These are phyloP conservation scores for Zymoseptoria tritici DNA, from an alignment of 2,329 filamentous ascomycete genomes.

Conservation along the genomic window DNA sequence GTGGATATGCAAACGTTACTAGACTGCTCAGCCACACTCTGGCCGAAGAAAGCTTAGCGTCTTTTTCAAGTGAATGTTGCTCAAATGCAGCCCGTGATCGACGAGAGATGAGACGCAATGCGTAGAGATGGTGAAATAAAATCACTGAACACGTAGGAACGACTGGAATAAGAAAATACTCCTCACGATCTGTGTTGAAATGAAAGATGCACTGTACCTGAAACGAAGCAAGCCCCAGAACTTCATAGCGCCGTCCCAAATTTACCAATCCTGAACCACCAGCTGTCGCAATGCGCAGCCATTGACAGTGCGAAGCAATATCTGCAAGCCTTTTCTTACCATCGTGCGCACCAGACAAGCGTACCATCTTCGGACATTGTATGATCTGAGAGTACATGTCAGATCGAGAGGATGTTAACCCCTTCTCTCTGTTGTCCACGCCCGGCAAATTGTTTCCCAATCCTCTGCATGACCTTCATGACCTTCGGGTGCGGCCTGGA, in stretches of 20 bases:
- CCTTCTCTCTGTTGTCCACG: background rate
- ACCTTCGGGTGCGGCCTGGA: background rate
- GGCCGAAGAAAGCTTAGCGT: background rate
- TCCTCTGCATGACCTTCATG: background rate
- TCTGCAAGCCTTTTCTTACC: background rate
- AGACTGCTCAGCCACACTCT: background rate
- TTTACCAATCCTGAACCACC: background rate
- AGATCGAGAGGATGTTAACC: background rate
- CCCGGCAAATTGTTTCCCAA: background rate
- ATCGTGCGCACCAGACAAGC: no score
- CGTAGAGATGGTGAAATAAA: background rate
- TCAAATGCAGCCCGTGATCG: background rate
- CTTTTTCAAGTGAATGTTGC: background rate
- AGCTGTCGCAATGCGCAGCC: no score
- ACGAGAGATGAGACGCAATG: background rate
- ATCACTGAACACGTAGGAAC: no score
- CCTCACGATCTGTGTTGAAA: background rate
- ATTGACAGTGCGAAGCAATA: background rate
- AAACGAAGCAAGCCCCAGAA: background rate
- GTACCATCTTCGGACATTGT: background rate
- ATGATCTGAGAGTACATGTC: background rate
- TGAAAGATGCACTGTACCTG: background rate
- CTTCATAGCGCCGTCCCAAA: background rate
- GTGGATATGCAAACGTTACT: background rate
- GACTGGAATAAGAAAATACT: no score